These are phyloP conservation scores for Limtongozyma cylindracea DNA, from an alignment of 805 yeast species.

Conservation along the genomic window DNA sequence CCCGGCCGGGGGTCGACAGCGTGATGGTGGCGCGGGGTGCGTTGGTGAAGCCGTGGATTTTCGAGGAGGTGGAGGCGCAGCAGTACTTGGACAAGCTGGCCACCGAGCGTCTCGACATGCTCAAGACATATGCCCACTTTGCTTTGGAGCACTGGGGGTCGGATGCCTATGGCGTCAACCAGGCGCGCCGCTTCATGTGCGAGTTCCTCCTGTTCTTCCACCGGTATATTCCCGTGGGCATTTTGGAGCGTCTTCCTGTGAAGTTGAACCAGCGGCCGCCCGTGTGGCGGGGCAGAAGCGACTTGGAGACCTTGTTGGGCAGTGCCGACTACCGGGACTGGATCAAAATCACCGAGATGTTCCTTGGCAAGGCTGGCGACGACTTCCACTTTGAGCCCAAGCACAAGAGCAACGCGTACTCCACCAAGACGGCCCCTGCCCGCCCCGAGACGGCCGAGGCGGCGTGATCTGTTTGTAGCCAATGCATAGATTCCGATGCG, in stretches of 20 bases:
- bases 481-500: no score
- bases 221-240: conserved; percentile 84
- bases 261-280: conserved; percentile 86
- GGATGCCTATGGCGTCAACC: conserved; percentile 80
- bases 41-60: conserved; percentile 94
- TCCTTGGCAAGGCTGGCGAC: conserved; percentile 65
- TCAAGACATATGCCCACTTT: conserved; percentile 42
- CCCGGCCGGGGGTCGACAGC: conserved; percentile 53
- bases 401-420: conserved; percentile 75
- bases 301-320: conserved; percentile 73
- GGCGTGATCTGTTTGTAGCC: no score
- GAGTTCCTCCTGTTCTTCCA: conserved; percentile 89
- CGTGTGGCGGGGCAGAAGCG: conserved; percentile 79
- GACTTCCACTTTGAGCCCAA: conserved; percentile 69
- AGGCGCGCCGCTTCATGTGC: conserved; percentile 74
- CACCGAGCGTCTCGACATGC: conserved; percentile 62
- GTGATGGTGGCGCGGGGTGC: conserved; percentile 98
- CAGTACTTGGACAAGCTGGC: conserved; percentile 82
- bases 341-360: conserved; percentile 91
- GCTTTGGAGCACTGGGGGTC: conserved; percentile 97
- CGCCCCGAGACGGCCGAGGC: no score
- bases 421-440: no score
- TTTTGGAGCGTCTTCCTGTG: conserved; percentile 72
- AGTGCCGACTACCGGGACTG: conserved; percentile 76
- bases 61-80: conserved; percentile 76